Base-by-base conservation (phyloP, 1,284 basidiomycete species). In the Sanghuangporus weigelae region DNA sequence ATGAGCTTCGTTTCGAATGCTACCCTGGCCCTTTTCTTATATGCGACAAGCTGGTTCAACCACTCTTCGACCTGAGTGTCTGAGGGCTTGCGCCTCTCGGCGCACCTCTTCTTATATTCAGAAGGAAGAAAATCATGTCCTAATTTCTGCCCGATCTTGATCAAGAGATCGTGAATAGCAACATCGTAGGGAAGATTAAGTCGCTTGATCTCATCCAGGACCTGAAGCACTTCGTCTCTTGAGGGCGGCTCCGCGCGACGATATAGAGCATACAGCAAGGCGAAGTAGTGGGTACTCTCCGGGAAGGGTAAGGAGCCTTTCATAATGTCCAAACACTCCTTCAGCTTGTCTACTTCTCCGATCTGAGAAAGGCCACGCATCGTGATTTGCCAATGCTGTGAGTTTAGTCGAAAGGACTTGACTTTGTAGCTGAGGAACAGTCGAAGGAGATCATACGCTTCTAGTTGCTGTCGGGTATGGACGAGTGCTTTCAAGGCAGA, bases 191-290 rank as follows among this genome's bases (percentile, higher is more conserved):
- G 70, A 60, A 85, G 72, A 23, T 76, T 72, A 39, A 75, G 74
- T 16, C 69, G 68, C 51, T 77, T 74, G 75, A 84, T 83, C 59
- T 78, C 76, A 51, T 79, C 74, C 58, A 86, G 73, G 49, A 84
- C 68, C 4, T 72, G 69, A 16, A 72, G 71, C 60, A 83, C 76
- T 38, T 76, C 73, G 73, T 26, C 75, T 74, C 14, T 71, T 75
- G 59, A 84, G 74, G 66, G 85, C 74, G 55, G 82, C 75, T 62
- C 72, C 71, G 72, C 79, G 84, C 10, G 51, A 14, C 35, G 42
- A 38, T 51, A n/a, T 16, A 63, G 39, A 2, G 38, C 38, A 21
- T 59, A 48, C 7, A 63, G 19, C n/a, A 63, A n/a, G 12, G 42
- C 50, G 3, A 39, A 35, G 31, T 59, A 63, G 44, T 63, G 63